A percentile compares a stretch with the other conserved stretches of the same genome.
These are phyloP conservation scores for Penicillium sp. DNA, from an alignment of 2,329 filamentous ascomycete genomes.

Conservation along the genomic window DNA sequence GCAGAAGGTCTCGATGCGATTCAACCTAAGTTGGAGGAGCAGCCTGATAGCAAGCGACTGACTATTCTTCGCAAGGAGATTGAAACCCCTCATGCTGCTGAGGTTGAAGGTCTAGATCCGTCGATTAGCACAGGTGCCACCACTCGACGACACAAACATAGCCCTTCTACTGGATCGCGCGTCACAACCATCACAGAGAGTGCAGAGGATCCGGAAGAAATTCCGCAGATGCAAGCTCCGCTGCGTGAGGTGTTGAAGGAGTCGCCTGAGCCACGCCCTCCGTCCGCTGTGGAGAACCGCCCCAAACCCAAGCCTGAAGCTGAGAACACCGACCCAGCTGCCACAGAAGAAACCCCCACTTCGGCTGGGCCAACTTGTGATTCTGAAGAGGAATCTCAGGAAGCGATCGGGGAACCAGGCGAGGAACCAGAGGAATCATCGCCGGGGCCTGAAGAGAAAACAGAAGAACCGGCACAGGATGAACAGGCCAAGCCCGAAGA, in stretches of 20 bases:
- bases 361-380: neutral
- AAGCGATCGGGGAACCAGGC: slow-evolving; percentile 3
- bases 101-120: slow-evolving; percentile 40
- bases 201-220: slow-evolving; percentile 67
- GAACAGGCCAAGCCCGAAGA: slow-evolving; percentile 8
- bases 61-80: slow-evolving; percentile 39
- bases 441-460: neutral
- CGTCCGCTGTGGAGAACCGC: slow-evolving; percentile 11
- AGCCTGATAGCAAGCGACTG: slow-evolving; percentile 31
- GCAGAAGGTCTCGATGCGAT: slow-evolving; percentile 75
- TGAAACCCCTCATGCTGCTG: slow-evolving; percentile 18
- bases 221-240: slow-evolving; percentile 8
- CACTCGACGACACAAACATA: slow-evolving; percentile 80
- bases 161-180: slow-evolving; percentile 73
- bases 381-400: slow-evolving; percentile 1
- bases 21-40: slow-evolving; percentile 23
- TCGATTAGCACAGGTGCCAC: slow-evolving; percentile 63
- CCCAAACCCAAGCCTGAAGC: neutral
- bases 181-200: slow-evolving; percentile 82
- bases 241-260: slow-evolving; percentile 17
- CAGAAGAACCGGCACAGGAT: neutral
- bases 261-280: slow-evolving; percentile 13
- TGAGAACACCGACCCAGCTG: neutral
- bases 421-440: slow-evolving; percentile 1
- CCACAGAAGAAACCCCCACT: neutral